These are phyloP conservation scores for Prinsepia uniflora DNA, from an alignment of 306 rosid species.

Conservation along the genomic window DNA sequence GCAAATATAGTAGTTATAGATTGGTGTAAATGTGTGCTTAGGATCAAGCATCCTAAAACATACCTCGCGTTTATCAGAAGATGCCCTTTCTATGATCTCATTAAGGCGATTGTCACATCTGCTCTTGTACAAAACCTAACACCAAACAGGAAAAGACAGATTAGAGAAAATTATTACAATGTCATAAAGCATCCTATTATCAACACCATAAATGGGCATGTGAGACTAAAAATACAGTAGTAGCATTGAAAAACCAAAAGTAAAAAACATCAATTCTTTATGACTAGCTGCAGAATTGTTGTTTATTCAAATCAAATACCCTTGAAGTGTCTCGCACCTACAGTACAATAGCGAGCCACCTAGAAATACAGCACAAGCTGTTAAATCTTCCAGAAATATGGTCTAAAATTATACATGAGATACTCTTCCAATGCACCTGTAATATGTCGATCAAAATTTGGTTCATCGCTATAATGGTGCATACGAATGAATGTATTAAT, in stretches of 20 bases:
- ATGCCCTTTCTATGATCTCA: slow-evolving; percentile 77
- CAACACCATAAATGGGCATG: background rate
- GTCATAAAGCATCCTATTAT: background rate
- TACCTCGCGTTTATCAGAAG: slow-evolving; percentile 84
- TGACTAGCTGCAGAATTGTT: background rate
- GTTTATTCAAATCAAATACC: background rate
- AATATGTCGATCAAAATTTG: too few species aligned
- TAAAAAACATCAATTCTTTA: background rate
- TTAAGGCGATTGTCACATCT: slow-evolving; percentile 94
- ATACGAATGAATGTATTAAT: background rate
- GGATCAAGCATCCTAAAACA: slow-evolving; percentile 29
- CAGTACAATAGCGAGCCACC: background rate
- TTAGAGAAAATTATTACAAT: slow-evolving; percentile 9
- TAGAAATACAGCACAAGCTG: too few species aligned
- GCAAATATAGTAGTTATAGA: slow-evolving; percentile 17
- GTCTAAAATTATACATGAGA: too few species aligned
- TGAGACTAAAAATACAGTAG: background rate
- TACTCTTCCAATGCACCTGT: too few species aligned
- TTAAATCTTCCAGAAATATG: background rate
- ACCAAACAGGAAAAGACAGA: slow-evolving; percentile 19
- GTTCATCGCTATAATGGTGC: too few species aligned
- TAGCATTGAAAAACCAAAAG: slow-evolving; percentile 7
- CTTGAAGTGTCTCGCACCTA: background rate
- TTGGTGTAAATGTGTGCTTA: slow-evolving; percentile 23
- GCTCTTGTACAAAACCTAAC: slow-evolving; percentile 92